Conservation (phyloP, 108 stramenopile genomes). For the Cyclotella distinguenda region DNA sequence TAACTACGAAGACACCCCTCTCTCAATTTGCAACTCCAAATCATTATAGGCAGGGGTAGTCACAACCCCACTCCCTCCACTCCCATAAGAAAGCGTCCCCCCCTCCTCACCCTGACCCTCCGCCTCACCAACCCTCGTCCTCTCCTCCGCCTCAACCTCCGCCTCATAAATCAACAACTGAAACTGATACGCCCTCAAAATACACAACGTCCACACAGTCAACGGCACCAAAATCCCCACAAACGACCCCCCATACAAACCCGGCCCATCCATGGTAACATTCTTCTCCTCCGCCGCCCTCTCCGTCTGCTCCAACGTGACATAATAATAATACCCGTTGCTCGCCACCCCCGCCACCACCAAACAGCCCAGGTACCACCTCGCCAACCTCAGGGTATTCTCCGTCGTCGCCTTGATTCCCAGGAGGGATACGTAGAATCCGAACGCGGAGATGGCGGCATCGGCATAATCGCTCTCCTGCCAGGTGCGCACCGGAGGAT, state of each 20-base stretch:
- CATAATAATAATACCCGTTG: conserved; percentile 58
- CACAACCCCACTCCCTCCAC: conserved; percentile 5
- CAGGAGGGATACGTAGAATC: conserved; percentile 70
- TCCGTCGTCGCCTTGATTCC: conserved; percentile 69
- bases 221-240: conserved; percentile 65
- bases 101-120: not conserved
- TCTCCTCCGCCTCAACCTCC: conserved; percentile 69
- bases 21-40: conserved; percentile 32
- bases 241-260: conserved; percentile 50
- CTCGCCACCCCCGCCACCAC: conserved; percentile 56
- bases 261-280: conserved; percentile 13
- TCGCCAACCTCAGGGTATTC: conserved; percentile 62
- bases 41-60: conserved; percentile 9
- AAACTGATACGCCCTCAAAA: conserved; percentile 72
- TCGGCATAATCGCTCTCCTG: conserved; percentile 65
- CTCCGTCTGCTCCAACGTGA: conserved; percentile 37
- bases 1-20: conserved; percentile 17
- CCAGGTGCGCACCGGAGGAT: conserved; percentile 53
- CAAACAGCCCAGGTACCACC: conserved; percentile 56
- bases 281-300: conserved; percentile 29
- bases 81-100: conserved; percentile 21
- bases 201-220: conserved; percentile 74
- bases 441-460: conserved; percentile 52
- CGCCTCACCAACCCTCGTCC: conserved; percentile 27
- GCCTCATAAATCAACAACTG: conserved; percentile 69